A percentile compares a stretch with the other conserved stretches of the same genome.
Evolutionary conservation across 75 land plant species (phyloP).

Genomic region (Larix kaempferi): DNA sequence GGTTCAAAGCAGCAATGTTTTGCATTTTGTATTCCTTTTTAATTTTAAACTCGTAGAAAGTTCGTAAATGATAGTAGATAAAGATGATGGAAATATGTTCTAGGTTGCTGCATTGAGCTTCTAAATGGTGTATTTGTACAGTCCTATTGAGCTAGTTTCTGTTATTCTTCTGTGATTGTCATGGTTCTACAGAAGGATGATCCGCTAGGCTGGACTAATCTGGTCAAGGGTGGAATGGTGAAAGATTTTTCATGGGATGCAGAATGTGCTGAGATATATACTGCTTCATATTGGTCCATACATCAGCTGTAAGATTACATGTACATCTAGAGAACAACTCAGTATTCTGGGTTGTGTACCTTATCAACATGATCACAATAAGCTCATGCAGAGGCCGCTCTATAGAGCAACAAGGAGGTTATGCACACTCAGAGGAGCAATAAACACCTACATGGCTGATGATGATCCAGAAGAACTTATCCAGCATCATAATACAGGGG

Average conservation of each 20-base stretch:
- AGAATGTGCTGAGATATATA: slow-evolving; percentile 50
- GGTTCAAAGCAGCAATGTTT: background rate
- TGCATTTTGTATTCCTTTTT: background rate
- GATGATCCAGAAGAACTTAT: too few species aligned
- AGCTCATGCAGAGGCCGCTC: too few species aligned
- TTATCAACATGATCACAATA: too few species aligned
- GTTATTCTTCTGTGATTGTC: slow-evolving; percentile 1
- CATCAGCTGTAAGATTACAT: background rate
- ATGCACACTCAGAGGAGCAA: too few species aligned
- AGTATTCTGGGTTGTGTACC: too few species aligned
- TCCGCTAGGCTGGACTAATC: slow-evolving; percentile 35
- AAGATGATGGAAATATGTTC: background rate
- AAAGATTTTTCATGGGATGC: slow-evolving; percentile 69
- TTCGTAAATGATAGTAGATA: background rate
- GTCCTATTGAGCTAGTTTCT: background rate
- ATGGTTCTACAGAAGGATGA: slow-evolving; percentile 29
- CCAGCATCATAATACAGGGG: too few species aligned
- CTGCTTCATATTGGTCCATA: slow-evolving; percentile 34
- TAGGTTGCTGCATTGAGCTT: background rate
- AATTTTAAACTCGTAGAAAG: background rate
- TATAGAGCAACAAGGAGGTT: too few species aligned
- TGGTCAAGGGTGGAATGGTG: slow-evolving; percentile 49
- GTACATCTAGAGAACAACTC: too few species aligned
- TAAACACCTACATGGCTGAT: too few species aligned
- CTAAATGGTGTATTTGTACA: background rate